A percentile compares a stretch with the other conserved stretches of the same genome.
These are phyloP conservation scores for Umbilicus rupestris DNA, from an alignment of 164 flowering plant genomes.

Conservation along the genomic window DNA sequence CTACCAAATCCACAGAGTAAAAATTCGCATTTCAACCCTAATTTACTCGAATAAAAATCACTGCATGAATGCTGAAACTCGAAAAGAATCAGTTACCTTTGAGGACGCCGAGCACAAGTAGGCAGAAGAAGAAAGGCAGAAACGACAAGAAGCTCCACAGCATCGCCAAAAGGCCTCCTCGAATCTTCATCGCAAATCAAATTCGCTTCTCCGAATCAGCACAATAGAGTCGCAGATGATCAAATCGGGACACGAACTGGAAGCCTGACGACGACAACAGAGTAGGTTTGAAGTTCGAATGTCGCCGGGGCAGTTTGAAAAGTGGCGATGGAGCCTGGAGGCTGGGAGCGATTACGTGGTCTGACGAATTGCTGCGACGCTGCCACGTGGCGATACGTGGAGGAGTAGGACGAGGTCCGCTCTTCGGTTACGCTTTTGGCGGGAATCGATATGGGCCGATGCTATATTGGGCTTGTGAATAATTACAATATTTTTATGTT, in stretches of 20 bases:
- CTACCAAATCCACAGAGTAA: constrained; percentile 24
- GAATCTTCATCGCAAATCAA: constrained; percentile 44
- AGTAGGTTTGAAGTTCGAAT: no score
- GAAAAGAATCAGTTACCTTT: constrained; percentile 7
- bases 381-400: constrained; percentile 3
- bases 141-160: constrained; percentile 68
- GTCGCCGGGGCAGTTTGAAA: not conserved
- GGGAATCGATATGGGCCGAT: not conserved
- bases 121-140: constrained; percentile 63
- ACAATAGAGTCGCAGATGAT: not conserved
- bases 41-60: not conserved
- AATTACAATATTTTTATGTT: no score
- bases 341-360: not conserved
- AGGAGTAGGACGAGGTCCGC: not conserved
- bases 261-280: not conserved
- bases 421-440: not conserved
- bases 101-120: constrained; percentile 49
- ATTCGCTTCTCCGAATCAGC: not conserved
- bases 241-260: not conserved
- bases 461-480: not conserved
- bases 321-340: not conserved
- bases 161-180: constrained; percentile 31
- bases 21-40: not conserved
- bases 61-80: not conserved
- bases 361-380: not conserved